Base-by-base conservation (phyloP, 2,329 filamentous ascomycete species). In the Pezicula rhizophila region DNA sequence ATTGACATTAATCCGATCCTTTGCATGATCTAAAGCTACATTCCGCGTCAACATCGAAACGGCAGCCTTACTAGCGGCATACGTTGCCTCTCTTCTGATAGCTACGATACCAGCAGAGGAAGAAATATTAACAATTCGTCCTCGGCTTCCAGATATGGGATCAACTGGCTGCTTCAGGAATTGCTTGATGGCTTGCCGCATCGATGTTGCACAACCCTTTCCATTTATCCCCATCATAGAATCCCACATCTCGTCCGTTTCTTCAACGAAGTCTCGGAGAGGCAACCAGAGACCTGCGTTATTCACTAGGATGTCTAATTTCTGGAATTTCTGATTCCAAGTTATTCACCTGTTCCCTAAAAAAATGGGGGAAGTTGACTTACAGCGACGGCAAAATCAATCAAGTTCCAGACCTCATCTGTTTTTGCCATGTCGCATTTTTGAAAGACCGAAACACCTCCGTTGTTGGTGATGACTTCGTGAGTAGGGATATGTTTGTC, bases 71-170 rank as follows among this genome's bases (percentile, higher is more conserved):
- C 57, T 59, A 1, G 59, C 53, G 1, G 46, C 33, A 34, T 61
- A 61, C 5, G 23, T n/a, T 14, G 8, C 25, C 5, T n/a, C 11
- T 28, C 8, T n/a, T 44, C 20, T 14, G 14, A 31, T 28, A 4
- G 58, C 59, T 14, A 43, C 41, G 3, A 57, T 8, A 5, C 55
- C 52, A 52, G 56, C 50, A 8, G 50, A 43, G 2, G 58, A 60
- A 37, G 54, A 55, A 7, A 61, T 44, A 33, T 58, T 57, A 18
- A 61, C 58, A 33, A 61, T 61, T 10, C 53, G 48, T 38, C 59
- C 59, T 12, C 59, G 56, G 8, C 26, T 8, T 25, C 31, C 44
- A 26, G 41, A 35, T 35, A 2, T 35, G 2, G 33, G 33, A 35
- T 35, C 33, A 11, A 35, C n/a, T 11, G 33, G 33, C 5, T 43